Conservation (phyloP, 768 basidiomycete species). For the Boletus rufocinnamomeus region DNA sequence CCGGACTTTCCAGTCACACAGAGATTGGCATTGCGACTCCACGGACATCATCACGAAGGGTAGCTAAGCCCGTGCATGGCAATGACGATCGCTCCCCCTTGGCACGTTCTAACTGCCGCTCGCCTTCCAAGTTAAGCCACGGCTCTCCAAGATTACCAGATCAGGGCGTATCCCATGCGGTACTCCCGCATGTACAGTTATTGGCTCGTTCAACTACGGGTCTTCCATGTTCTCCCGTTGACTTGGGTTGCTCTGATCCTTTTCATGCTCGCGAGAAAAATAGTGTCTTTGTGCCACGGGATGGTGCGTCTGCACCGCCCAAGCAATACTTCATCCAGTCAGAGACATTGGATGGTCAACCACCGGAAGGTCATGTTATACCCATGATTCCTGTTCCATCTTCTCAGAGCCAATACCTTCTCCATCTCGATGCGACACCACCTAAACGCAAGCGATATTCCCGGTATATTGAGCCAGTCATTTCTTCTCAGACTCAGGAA, state of each 20-base stretch:
- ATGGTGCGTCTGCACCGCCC: background rate
- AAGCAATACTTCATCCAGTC: background rate
- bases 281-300: background rate
- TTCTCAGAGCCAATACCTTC: slow-evolving; percentile 38
- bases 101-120: background rate
- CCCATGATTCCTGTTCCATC: slow-evolving; percentile 26
- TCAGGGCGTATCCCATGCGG: background rate
- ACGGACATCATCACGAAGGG: slow-evolving; percentile 10
- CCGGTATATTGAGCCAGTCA: slow-evolving; percentile 20
- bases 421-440: slow-evolving; percentile 32
- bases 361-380: slow-evolving; percentile 1
- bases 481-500: slow-evolving; percentile 37
- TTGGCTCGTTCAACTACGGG: background rate
- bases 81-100: slow-evolving; percentile 5
- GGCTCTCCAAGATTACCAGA: background rate
- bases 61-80: background rate
- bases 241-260: background rate
- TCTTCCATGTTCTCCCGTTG: background rate
- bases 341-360: slow-evolving; percentile 3
- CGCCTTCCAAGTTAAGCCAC: background rate
- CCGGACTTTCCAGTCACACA: background rate
- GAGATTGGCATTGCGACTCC: slow-evolving; percentile 21
- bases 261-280: slow-evolving; percentile 3
- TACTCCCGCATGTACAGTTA: background rate
- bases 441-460: slow-evolving; percentile 39